phyloP scores from a whole-genome alignment of 352 stramenopile species.

The Thalassiosira exigua region DNA sequence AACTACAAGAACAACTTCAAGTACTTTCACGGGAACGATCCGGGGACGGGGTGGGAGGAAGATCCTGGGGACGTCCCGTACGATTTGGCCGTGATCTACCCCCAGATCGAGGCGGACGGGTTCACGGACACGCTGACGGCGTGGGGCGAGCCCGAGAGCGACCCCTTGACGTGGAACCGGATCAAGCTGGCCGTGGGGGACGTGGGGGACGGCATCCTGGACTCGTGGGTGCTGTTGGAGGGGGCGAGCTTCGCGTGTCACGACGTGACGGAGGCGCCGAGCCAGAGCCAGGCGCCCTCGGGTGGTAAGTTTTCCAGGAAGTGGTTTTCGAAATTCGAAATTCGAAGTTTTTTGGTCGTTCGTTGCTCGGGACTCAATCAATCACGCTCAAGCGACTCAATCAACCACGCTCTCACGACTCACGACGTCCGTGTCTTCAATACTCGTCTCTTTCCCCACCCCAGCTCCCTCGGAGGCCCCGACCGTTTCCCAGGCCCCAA shows the following conservation, averaged over 20 bases:
- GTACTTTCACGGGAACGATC: conserved; percentile 60
- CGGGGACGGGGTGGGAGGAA: conserved; percentile 9
- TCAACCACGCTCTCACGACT: too few species aligned
- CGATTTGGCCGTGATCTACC: conserved; percentile 21
- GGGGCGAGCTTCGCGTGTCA: conserved; percentile 42
- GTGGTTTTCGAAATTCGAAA: too few species aligned
- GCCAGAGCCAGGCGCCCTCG: conserved; percentile 7
- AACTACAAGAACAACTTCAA: conserved; percentile 51
- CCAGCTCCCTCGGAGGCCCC: not conserved
- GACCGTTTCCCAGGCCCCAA: not conserved
- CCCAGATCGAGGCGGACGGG: conserved; percentile 52
- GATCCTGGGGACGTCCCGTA: conserved; percentile 12
- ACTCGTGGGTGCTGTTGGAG: conserved; percentile 54
- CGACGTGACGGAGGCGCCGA: conserved; percentile 37
- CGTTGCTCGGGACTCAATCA: too few species aligned
- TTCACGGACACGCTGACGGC: conserved; percentile 49
- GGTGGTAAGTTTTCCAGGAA: conserved; percentile 17
- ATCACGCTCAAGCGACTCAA: too few species aligned
- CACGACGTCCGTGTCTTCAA: too few species aligned
- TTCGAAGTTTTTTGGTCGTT: too few species aligned
- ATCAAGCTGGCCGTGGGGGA: conserved; percentile 58
- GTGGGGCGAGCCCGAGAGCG: conserved; percentile 14
- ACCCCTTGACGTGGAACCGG: conserved; percentile 21
- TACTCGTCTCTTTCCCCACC: too few species aligned
- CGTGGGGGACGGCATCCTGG: conserved; percentile 43